Conservation (phyloP, 805 yeast species). For the Yamadazyma philogaea region DNA sequence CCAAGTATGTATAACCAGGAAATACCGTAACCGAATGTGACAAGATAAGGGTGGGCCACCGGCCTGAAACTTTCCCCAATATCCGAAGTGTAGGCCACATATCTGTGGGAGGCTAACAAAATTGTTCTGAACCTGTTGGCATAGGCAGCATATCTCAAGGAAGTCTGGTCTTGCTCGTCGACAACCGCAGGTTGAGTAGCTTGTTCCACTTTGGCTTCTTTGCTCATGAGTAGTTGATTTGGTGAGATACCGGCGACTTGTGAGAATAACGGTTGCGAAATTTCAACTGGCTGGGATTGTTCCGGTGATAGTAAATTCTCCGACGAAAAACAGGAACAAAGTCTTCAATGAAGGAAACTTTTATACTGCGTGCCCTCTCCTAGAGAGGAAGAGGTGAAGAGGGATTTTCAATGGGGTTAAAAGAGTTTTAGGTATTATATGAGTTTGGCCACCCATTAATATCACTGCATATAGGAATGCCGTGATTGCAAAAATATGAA, state of each 20-base stretch:
- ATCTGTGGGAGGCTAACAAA: constrained; percentile 68
- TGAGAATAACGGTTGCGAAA: background rate
- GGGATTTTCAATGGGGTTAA: too few species aligned
- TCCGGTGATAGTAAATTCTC: background rate
- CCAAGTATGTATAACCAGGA: constrained; percentile 76
- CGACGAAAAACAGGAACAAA: background rate
- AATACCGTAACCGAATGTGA: constrained; percentile 62
- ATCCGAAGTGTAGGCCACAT: constrained; percentile 83
- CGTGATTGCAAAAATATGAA: too few species aligned
- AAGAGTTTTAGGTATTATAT: too few species aligned
- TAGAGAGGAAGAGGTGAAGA: too few species aligned
- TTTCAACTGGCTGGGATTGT: background rate
- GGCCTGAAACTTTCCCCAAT: constrained; percentile 86
- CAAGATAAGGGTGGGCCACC: constrained; percentile 68
- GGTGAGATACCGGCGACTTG: background rate
- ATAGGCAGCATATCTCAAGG: constrained; percentile 75
- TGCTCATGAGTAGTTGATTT: background rate
- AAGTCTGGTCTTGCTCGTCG: constrained; percentile 15
- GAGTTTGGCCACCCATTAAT: too few species aligned
- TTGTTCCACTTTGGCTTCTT: constrained; percentile 2
- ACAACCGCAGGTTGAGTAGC: constrained; percentile 5
- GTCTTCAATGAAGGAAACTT: background rate
- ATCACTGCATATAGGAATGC: too few species aligned
- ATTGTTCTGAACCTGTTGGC: constrained; percentile 73
- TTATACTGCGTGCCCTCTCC: too few species aligned